phyloP scores from a whole-genome alignment of 2,329 filamentous ascomycete species.

The Monilinia aucupariae region DNA sequence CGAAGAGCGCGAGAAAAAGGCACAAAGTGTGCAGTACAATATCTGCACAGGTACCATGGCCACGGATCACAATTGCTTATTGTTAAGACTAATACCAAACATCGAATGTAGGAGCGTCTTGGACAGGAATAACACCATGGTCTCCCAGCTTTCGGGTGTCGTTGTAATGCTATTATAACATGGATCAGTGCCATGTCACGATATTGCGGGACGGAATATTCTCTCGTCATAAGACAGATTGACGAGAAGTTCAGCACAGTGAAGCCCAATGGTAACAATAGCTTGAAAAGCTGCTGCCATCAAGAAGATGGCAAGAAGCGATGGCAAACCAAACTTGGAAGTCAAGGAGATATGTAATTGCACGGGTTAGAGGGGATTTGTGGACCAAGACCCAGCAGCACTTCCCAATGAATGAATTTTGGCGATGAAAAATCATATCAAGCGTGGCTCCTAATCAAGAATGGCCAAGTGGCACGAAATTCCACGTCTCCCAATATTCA shows the following conservation, averaged over 20 bases:
- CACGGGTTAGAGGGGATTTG: too few relatives aligned
- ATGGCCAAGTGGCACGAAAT: too few relatives aligned
- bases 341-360: too few relatives aligned
- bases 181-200: neutral
- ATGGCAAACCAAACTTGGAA: too few relatives aligned
- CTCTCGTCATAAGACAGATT: neutral
- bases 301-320: neutral
- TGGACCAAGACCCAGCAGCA: too few relatives aligned
- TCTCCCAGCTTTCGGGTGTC: neutral
- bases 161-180: neutral
- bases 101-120: neutral
- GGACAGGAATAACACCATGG: neutral
- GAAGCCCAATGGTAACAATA: neutral
- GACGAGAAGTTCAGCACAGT: neutral
- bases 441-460: too few relatives aligned
- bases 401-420: too few relatives aligned
- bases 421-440: too few relatives aligned
- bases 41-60: neutral
- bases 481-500: too few relatives aligned
- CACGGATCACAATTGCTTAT: too few relatives aligned
- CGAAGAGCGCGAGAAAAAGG: neutral
- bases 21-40: too few relatives aligned
- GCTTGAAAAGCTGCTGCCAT: neutral
- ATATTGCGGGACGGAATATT: neutral
- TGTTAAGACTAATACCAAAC: neutral